Percentiles rank a stretch among this genome's conserved stretches.
Conservation (phyloP, 1,139 yeast species). For the Taphrina wiesneri region DNA sequence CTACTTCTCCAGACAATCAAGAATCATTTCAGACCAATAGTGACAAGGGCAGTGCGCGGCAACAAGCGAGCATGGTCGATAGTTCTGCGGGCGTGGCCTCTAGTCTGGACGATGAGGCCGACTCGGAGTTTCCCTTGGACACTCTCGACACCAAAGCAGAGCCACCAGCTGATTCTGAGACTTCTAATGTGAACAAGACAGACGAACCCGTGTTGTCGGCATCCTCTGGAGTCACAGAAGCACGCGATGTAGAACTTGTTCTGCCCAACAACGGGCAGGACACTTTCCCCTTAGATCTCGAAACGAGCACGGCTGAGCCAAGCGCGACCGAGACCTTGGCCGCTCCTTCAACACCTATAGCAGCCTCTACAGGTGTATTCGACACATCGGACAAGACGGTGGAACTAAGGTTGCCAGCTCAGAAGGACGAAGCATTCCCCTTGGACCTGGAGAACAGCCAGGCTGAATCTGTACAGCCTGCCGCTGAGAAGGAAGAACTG, state of each 20-base stretch:
- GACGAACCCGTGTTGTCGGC: background rate
- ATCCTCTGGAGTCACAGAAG: background rate
- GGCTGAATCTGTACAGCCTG: background rate
- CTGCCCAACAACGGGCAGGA: background rate
- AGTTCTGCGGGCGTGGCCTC: background rate
- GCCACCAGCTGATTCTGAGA: background rate
- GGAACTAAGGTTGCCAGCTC: conserved; percentile 1
- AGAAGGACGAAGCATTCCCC: conserved; percentile 3
- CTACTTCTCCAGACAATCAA: background rate
- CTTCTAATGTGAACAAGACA: background rate
- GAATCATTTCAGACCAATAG: background rate
- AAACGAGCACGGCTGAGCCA: background rate
- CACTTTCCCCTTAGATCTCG: conserved; percentile 9
- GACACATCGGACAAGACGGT: background rate
- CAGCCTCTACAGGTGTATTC: conserved; percentile 13
- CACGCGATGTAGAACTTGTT: background rate
- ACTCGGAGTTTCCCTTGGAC: background rate
- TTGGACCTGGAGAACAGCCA: background rate
- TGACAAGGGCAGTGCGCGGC: background rate
- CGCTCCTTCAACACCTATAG: background rate
- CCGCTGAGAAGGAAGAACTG: background rate
- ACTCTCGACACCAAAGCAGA: background rate
- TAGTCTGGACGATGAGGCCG: background rate
- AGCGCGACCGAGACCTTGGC: background rate
- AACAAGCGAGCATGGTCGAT: background rate